Evolutionary conservation across 305 asterid species (phyloP), one percentile per base, ranked within the genome.

Genomic region (Fraxinus baroniana): DNA sequence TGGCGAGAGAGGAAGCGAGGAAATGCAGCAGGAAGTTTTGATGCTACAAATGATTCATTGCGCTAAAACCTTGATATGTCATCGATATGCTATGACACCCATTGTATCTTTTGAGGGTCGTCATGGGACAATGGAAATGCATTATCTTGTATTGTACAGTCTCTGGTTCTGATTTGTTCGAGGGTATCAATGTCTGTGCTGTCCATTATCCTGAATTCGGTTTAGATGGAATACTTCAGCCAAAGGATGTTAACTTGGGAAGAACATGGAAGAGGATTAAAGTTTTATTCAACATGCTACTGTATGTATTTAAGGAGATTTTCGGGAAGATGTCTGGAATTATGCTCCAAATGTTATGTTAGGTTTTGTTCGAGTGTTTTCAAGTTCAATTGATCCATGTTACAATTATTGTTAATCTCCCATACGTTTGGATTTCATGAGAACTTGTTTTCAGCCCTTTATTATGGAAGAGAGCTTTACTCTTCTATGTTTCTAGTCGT

Each of bases 1-100:
- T 87, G 88, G 92, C 85, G 92, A 78, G 94, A 89, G 64, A 86
- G 85, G 46, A 88, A 90, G 85, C 85, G 85, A 44, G 86, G 78
- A 10, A 85, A 80, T 71, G 79, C 81, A 72, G 79, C 64, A 75
- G 88, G 91, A 32, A 90, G 94, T 83, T 89, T 89, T 79, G 92
- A 90, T 80, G 87, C 87, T 39, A 79, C 89, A 39, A 88, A 86
- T 80, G 91, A 89, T 13, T 86, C 87, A 84, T 72, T 62, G 68
- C 79, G 13, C 30, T n/a, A 62, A 26, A 15, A 57, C 39, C 22
- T 41, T 41, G 60, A 33, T 44, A 17, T 3, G 35, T 49, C 32
- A 41, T 76, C 81, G 12, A n/a, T 36, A 57, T 77, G 32, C 68
- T 75, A 33, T 83, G 72, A 35, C 68, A 46, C 30, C 77, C 28